These are phyloP conservation scores for Microsporum audouinii DNA, from an alignment of 2,329 filamentous ascomycete species.

Conservation along the genomic window DNA sequence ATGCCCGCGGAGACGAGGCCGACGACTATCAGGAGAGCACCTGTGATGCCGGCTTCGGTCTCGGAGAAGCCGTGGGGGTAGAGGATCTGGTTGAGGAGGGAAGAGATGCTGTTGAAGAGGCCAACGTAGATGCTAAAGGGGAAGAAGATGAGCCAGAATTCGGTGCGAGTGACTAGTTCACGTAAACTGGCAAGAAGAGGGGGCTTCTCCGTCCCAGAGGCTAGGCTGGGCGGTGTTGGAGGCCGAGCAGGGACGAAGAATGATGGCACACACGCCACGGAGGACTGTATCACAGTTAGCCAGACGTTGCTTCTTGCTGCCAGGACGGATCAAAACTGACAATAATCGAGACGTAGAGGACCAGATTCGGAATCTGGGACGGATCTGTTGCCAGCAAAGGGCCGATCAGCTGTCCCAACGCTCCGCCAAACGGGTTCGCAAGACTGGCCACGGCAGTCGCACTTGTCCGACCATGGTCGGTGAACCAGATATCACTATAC, in stretches of 20 bases:
- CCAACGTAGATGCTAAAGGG: slow-evolving; percentile 80
- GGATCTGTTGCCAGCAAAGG: slow-evolving; percentile 60
- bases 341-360: slow-evolving; percentile 75
- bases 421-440: slow-evolving; percentile 82
- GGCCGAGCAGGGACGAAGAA: slow-evolving; percentile 69
- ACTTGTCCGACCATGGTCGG: slow-evolving; percentile 65
- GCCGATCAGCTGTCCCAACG: slow-evolving; percentile 74
- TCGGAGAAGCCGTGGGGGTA: slow-evolving; percentile 74
- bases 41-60: slow-evolving; percentile 76
- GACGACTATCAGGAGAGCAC: slow-evolving; percentile 78
- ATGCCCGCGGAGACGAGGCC: slow-evolving; percentile 69
- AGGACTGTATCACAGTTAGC: slow-evolving; percentile 35
- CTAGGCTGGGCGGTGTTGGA: slow-evolving; percentile 64
- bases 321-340: slow-evolving; percentile 36
- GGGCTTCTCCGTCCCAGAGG: slow-evolving; percentile 45
- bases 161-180: slow-evolving; percentile 47
- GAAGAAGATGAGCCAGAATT: slow-evolving; percentile 69
- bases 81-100: slow-evolving; percentile 81
- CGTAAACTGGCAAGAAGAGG: slow-evolving; percentile 46
- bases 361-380: slow-evolving; percentile 62
- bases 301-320: not conserved
- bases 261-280: slow-evolving; percentile 57
- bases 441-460: slow-evolving; percentile 77
- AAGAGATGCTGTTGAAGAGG: slow-evolving; percentile 86
- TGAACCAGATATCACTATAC: slow-evolving; percentile 94